Percentiles rank a stretch among this genome's conserved stretches.
Evolutionary conservation across 2,329 filamentous ascomycete genomes (phyloP).

Genomic region (Pyrenochaeta sp.): DNA sequence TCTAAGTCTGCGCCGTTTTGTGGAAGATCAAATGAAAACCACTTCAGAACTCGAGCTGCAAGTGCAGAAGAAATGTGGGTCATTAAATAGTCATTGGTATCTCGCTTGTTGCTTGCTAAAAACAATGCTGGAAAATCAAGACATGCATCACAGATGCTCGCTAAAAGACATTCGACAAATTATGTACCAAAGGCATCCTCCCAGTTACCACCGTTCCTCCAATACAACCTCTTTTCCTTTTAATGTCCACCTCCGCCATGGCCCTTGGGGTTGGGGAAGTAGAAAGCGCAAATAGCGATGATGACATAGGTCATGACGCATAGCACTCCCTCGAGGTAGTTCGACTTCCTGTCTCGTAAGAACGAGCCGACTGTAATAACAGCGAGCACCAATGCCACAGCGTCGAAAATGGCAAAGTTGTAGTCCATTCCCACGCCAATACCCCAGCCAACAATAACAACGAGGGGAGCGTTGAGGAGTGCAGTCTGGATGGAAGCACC

Average conservation of each 20-base stretch:
- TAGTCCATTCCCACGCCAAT: constrained; percentile 71
- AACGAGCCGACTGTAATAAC: constrained; percentile 90
- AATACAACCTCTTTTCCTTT: neutral
- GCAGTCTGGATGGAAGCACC: constrained; percentile 90
- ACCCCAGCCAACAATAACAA: constrained; percentile 85
- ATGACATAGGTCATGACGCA: constrained; percentile 75
- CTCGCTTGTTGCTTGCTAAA: constrained; percentile 27
- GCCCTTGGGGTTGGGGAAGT: constrained; percentile 62
- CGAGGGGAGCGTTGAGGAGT: constrained; percentile 83
- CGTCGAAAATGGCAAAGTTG: constrained; percentile 87
- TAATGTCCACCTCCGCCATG: constrained; percentile 22
- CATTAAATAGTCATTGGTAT: too few species aligned
- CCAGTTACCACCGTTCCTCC: too few species aligned
- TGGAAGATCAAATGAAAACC: too few species aligned
- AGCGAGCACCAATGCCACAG: constrained; percentile 79
- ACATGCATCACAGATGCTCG: constrained; percentile 12
- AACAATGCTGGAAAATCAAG: constrained; percentile 2
- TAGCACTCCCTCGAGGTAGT: constrained; percentile 86
- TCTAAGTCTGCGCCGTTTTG: too few species aligned
- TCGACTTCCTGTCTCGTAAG: constrained; percentile 84
- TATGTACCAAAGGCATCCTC: neutral
- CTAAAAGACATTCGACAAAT: constrained; percentile 8
- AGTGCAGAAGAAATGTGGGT: too few species aligned
- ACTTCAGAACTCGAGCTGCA: neutral
- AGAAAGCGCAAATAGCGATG: constrained; percentile 68